phyloP scores from a whole-genome alignment of 2,329 filamentous ascomycete species.

The Aspergillus caelatus region DNA sequence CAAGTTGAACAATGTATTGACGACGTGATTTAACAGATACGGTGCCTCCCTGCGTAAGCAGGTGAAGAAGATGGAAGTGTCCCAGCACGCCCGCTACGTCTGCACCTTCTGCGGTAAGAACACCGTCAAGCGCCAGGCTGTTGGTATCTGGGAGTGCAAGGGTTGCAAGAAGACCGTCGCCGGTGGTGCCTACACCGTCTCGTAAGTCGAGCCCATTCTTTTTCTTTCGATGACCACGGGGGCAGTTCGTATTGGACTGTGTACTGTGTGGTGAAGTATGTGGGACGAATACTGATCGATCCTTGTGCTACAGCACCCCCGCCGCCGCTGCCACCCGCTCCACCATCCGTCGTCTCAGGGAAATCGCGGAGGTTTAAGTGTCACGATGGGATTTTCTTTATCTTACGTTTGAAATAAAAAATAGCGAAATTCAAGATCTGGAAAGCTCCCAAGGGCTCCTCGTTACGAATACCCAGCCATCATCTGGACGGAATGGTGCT shows the following conservation, averaged over 20 bases:
- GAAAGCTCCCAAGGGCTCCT: conserved; percentile 27
- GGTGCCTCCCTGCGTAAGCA: conserved; percentile 99
- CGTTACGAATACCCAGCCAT: conserved; percentile 25
- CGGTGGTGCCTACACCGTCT: conserved; percentile 91
- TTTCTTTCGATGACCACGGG: neutral
- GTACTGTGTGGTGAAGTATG: neutral
- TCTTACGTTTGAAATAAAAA: conserved; percentile 43
- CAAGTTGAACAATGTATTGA: conserved; percentile 23
- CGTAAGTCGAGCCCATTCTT: conserved; percentile 67
- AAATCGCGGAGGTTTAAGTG: conserved; percentile 83
- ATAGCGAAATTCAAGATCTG: conserved; percentile 39
- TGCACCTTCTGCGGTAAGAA: conserved; percentile 99
- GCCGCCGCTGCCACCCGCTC: conserved; percentile 93
- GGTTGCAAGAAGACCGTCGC: conserved; percentile 92
- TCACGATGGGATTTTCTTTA: conserved; percentile 39
- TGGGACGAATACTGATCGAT: conserved; percentile 20
- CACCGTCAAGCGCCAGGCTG: conserved; percentile 85
- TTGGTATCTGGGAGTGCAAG: conserved; percentile 97
- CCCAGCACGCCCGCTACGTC: conserved; percentile 94
- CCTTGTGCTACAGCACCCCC: conserved; percentile 66
- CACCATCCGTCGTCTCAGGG: conserved; percentile 93
- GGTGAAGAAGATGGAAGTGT: conserved; percentile 99
- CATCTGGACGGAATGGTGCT: conserved; percentile 25
- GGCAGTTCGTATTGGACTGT: neutral
- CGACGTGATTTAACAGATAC: conserved; percentile 63